Evolutionary conservation across 768 basidiomycete species (phyloP).

Genomic region (Phallus indusiatus): DNA sequence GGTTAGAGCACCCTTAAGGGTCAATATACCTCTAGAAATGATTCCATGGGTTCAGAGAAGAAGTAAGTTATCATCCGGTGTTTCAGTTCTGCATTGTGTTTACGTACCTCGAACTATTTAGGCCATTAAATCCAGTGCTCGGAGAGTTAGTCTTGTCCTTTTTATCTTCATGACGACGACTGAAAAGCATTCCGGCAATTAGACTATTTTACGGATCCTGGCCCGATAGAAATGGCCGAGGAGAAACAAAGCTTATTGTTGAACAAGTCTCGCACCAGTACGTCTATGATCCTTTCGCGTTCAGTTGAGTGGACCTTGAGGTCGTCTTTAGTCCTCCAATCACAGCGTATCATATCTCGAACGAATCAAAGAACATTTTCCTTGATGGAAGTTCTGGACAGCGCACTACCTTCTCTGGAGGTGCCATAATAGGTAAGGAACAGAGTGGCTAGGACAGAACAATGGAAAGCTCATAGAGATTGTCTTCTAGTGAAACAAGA

Average conservation of each 20-base stretch:
- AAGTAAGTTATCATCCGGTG: slow-evolving; percentile 45
- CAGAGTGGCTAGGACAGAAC: slow-evolving; percentile 20
- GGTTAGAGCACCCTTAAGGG: slow-evolving; percentile 82
- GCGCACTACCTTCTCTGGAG: slow-evolving; percentile 85
- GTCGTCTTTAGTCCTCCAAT: slow-evolving; percentile 43
- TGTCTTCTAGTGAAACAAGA: slow-evolving; percentile 72
- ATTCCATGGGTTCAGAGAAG: slow-evolving; percentile 95
- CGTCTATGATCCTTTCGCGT: slow-evolving; percentile 22
- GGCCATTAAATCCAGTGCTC: slow-evolving; percentile 91
- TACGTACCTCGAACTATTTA: slow-evolving; percentile 22
- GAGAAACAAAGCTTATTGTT: slow-evolving; percentile 75
- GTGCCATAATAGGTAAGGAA: slow-evolving; percentile 32
- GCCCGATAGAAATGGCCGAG: slow-evolving; percentile 65
- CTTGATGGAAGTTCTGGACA: slow-evolving; percentile 88
- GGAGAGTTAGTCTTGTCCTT: slow-evolving; percentile 61
- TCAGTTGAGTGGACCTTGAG: slow-evolving; percentile 11
- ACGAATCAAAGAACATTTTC: slow-evolving; percentile 62
- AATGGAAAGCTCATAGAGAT: neutral
- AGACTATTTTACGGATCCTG: slow-evolving; percentile 85
- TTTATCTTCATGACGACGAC: neutral
- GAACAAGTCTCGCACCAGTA: slow-evolving; percentile 94
- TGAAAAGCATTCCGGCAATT: neutral
- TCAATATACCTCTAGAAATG: slow-evolving; percentile 90
- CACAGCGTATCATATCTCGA: slow-evolving; percentile 82
- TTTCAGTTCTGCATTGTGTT: neutral